Evolutionary conservation across 1,139 yeast species (phyloP), one percentile per base, ranked within the genome.

Genomic region (Yamadazyma jaroonii): DNA sequence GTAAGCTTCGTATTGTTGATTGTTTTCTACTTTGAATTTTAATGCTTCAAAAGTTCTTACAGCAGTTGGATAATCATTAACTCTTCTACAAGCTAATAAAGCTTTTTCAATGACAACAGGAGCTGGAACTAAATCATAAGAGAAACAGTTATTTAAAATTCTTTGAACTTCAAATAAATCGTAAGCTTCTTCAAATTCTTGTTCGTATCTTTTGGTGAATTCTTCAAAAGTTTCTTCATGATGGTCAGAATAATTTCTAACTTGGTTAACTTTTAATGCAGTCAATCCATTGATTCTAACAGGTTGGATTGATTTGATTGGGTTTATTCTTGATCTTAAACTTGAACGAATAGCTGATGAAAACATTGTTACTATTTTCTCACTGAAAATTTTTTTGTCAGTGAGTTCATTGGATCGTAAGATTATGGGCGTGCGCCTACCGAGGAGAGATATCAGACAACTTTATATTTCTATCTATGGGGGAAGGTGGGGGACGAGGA

Each of bases 61-160:
- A 43, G 98, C 98, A 46, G 97, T 90, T 46, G 98, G 97, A 73
- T 87, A 87, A 73, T 92, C 98, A 68, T 94, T 89, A 52, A 92
- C 97, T 73, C 98, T 87, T 81, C 98, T 89, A 59, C 97, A 92
- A 38, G 98, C 98, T 72, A 86, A 84, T 63, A 92, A 79, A 37
- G 98, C 98, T 73, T 86, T 86, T 71, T 88, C 96, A 60, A 92
- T 78, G 47, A 92, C 97, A 44, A 85, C 81, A 50, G 98, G 98
- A 27, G 98, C 94, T 51, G 98, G 98, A 41, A 92, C 98, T 67
- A 94, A 81, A 72, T 92, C 98, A 75, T 92, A 92, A 14, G 97
- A 86, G 74, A 92, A 92, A 67, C 95, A 89, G 76, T 92, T 94
- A 81, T 94, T 92, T 63, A 94, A 79, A 49, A 70, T 59, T 66